Conservation (phyloP, 139 green algal genomes). For the Picochlorum sp. region DNA sequence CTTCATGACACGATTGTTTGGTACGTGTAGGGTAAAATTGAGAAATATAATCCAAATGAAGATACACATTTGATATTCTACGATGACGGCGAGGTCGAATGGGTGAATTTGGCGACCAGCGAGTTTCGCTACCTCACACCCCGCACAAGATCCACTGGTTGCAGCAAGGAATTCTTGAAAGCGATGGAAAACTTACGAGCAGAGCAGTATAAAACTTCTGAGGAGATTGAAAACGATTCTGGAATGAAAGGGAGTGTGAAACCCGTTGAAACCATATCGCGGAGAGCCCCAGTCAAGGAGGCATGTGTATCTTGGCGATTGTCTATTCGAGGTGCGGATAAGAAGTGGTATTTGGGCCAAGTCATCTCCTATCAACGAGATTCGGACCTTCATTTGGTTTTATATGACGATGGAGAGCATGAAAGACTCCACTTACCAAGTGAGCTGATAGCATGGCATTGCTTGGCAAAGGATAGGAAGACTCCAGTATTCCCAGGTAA, state of each 20-base stretch:
- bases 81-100: slow-evolving; percentile 55
- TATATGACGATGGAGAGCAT: slow-evolving; percentile 61
- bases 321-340: slow-evolving; percentile 33
- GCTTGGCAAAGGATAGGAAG: neutral
- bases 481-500: neutral
- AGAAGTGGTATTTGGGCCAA: slow-evolving; percentile 22
- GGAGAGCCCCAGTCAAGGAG: neutral
- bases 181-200: slow-evolving; percentile 29
- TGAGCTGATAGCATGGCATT: slow-evolving; percentile 42
- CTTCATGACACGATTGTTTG: neutral
- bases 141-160: slow-evolving; percentile 12
- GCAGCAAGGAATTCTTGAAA: slow-evolving; percentile 1
- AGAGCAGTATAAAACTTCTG: neutral
- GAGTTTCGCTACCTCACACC: slow-evolving; percentile 30
- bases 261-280: neutral
- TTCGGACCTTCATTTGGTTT: slow-evolving; percentile 20
- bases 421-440: slow-evolving; percentile 52
- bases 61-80: slow-evolving; percentile 47
- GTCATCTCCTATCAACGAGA: slow-evolving; percentile 23
- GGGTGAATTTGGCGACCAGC: slow-evolving; percentile 36
- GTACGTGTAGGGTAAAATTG: slow-evolving; percentile 19
- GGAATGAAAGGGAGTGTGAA: neutral
- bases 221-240: slow-evolving; percentile 1
- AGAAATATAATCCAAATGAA: slow-evolving; percentile 36
- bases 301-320: slow-evolving; percentile 27